Evolutionary conservation across 345 rosid species (phyloP), one percentile per base, ranked within the genome.

Genomic region (Ceriops tagal): DNA sequence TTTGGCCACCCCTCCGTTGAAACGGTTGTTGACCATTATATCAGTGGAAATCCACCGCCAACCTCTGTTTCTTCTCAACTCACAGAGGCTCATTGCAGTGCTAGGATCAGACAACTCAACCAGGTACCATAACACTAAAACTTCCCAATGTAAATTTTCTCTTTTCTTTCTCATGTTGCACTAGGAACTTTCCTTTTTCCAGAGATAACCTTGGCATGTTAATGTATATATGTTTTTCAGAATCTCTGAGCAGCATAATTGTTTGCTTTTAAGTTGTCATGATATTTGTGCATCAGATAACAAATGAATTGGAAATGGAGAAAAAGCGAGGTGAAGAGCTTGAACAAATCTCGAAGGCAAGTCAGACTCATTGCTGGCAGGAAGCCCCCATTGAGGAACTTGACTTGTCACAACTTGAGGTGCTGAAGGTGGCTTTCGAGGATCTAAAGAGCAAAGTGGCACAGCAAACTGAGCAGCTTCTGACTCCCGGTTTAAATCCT

Each of bases 361-460:
- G 62, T 22, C 51, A 66, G 60, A 62, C 19, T 10, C 76, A 64
- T 58, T 67, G 72, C 37, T 84, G 90, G 89, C 88, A 89, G 93
- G 81, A 82, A 58, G 64, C 76, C 2, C 86, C 87, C 1, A 8
- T 76, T 0, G 84, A 77, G 5, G 71, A 66, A n/a, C 77, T 86
- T 0, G 59, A 32, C 34, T 5, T 67, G 8, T 6, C 53, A 6
- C 81, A 83, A 64, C 83, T 90, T 5, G 66, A 72, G 69, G 77
- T 76, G 57, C 46, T 88, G 60, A 79, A 73, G 57, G 11, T 53
- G 21, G 65, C 83, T 0, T 51, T 90, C 32, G 77, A 72, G 71
- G 79, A 73, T 55, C 75, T 90, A 46, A 85, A 61, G 71, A 75
- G 71, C 22, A 71, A 71, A 24, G 80, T 88, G 1, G 35, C 66